Evolutionary conservation across 2,329 filamentous ascomycete species (phyloP).

Genomic region (Colletotrichum nymphaeae): DNA sequence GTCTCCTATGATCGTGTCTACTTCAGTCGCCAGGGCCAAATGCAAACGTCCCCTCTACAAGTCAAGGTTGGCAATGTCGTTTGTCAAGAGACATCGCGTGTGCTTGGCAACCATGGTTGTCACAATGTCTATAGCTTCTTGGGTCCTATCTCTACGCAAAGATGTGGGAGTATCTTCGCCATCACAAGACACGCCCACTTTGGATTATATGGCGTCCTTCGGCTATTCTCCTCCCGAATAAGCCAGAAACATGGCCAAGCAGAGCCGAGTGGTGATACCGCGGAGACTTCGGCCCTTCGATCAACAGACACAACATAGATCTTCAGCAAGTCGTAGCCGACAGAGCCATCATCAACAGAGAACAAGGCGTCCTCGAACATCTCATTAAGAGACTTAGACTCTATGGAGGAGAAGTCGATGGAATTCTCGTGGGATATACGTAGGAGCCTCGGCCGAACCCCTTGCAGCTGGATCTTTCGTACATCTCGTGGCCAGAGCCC

Average conservation of each 20-base stretch:
- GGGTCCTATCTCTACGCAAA: background rate
- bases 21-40: background rate
- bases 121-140: background rate
- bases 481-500: too few relatives aligned
- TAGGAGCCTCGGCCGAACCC: too few relatives aligned
- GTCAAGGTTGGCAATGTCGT: too few relatives aligned
- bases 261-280: background rate
- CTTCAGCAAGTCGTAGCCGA: too few relatives aligned
- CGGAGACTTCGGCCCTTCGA: background rate
- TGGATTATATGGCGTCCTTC: background rate
- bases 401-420: too few relatives aligned
- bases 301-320: background rate
- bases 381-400: too few relatives aligned
- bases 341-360: too few relatives aligned
- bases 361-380: too few relatives aligned
- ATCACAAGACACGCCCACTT: too few relatives aligned
- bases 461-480: too few relatives aligned
- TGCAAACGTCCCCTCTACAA: background rate
- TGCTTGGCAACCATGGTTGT: background rate
- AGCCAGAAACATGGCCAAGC: background rate
- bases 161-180: too few relatives aligned
- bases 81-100: background rate
- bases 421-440: too few relatives aligned
- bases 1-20: background rate
- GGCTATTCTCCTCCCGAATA: background rate